A percentile compares a stretch with the other conserved stretches of the same genome.
Evolutionary conservation across 768 basidiomycete genomes (phyloP).

Genomic region (Hortiboletus flavorubellus): DNA sequence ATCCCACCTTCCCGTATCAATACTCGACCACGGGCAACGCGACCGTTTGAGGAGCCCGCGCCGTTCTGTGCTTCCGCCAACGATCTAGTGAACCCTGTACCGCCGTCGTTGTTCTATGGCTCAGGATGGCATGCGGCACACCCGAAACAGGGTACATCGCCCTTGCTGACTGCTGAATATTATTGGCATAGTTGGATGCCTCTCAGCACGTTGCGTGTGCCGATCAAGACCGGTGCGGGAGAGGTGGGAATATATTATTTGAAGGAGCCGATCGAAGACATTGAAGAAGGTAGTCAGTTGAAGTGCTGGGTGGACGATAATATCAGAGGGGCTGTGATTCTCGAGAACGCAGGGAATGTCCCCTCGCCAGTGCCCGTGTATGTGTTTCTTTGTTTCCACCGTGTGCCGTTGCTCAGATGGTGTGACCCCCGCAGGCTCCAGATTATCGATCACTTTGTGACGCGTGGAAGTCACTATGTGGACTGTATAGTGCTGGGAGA

Average conservation of each 20-base stretch:
- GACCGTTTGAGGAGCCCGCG: constrained; percentile 77
- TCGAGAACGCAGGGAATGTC: constrained; percentile 74
- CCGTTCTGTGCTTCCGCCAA: constrained; percentile 97
- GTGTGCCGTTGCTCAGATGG: not conserved
- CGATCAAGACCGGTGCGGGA: constrained; percentile 80
- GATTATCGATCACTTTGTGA: constrained; percentile 83
- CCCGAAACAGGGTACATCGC: constrained; percentile 46
- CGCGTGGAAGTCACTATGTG: constrained; percentile 88
- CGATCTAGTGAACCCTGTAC: constrained; percentile 95
- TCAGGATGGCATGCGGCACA: constrained; percentile 86
- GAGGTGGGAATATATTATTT: constrained; percentile 92
- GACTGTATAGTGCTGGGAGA: constrained; percentile 88
- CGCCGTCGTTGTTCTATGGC: constrained; percentile 90
- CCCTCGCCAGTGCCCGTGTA: constrained; percentile 63
- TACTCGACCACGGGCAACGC: constrained; percentile 50
- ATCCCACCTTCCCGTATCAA: constrained; percentile 74
- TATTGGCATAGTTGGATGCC: constrained; percentile 94
- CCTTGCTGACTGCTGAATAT: constrained; percentile 63
- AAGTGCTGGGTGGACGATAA: constrained; percentile 99
- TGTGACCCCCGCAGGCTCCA: constrained; percentile 49
- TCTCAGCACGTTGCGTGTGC: constrained; percentile 77
- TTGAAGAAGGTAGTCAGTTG: constrained; percentile 65
- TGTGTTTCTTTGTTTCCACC: constrained; percentile 31
- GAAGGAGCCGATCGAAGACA: constrained; percentile 57
- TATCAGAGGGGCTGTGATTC: constrained; percentile 64